A percentile compares a stretch with the other conserved stretches of the same genome.
phyloP scores from a whole-genome alignment of 371 early-diverging fungal species.

The Mortierella sp. region DNA sequence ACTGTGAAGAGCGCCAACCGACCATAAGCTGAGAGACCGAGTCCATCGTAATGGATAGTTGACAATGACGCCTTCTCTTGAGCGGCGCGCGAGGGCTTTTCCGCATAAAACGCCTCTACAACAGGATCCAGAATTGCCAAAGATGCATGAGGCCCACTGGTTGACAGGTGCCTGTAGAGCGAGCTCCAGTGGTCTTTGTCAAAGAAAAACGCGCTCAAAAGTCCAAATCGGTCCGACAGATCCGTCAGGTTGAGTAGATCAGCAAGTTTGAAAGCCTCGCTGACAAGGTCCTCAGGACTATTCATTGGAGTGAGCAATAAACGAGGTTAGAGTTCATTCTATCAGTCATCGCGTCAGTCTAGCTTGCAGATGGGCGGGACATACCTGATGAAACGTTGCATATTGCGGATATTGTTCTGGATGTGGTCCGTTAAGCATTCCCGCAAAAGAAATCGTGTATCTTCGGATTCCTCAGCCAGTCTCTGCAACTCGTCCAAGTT shows the following conservation, averaged over 20 bases:
- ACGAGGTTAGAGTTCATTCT: background rate
- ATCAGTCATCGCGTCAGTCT: background rate
- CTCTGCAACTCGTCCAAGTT: constrained; percentile 27
- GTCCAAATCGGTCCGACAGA: constrained; percentile 24
- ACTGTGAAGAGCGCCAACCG: constrained; percentile 61
- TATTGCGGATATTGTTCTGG: constrained; percentile 57
- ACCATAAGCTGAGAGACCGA: constrained; percentile 66
- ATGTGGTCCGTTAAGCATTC: constrained; percentile 55
- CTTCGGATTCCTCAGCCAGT: constrained; percentile 31
- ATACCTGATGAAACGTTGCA: constrained; percentile 60
- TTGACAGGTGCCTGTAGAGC: constrained; percentile 37
- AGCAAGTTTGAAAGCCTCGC: constrained; percentile 37
- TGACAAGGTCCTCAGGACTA: constrained; percentile 55
- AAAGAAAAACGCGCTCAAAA: constrained; percentile 45
- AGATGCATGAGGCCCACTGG: constrained; percentile 30
- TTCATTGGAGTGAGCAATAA: background rate
- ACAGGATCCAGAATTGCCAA: constrained; percentile 49
- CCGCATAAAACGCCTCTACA: constrained; percentile 30
- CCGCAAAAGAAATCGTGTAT: constrained; percentile 21
- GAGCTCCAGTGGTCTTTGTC: constrained; percentile 47
- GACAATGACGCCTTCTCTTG: background rate
- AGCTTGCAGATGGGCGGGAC: background rate
- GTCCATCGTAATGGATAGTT: constrained; percentile 60
- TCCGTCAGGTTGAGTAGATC: constrained; percentile 36
- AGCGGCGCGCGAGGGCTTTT: background rate